Evolutionary conservation across 805 yeast genomes (phyloP), one percentile per base, ranked within the genome.

Genomic region (Starmera pachycereana): DNA sequence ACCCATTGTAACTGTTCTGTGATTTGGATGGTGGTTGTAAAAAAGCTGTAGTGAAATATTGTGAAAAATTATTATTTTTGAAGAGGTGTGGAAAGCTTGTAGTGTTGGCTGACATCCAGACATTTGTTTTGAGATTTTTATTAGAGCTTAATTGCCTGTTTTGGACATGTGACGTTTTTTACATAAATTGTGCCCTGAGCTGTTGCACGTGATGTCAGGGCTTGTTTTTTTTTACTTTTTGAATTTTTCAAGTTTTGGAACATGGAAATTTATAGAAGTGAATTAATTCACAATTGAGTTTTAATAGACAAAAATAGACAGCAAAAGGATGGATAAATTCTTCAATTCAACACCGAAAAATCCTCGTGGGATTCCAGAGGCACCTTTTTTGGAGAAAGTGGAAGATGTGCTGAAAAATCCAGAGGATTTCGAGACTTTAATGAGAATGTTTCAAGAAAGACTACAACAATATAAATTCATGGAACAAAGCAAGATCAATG

Each of bases 311-410:
- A 22, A 22, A 22, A 22, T 7, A 6, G 25, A 22, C 4, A 22
- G 25, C 25, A 22, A 22, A 16, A 4, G 18, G 4, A 31, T 32
- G 33, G 33, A 32, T 4, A 32, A 32, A 8, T 14, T 32, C 8
- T 32, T 32, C 18, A 16, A 13, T 4, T 14, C 33, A 8, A 14
- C 36, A n/a, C 44, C 45, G 12, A 51, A 53, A 45, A 92, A 92
- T 54, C 92, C 97, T 9, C 73, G 97, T 47, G 98, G 98, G 4
- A 92, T 92, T 42, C 98, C 98, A 7, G 83, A 85, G 55, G 98
- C 98, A 1, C 96, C 94, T 33, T 92, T 92, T 60, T 78, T 92
- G 39, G 94, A 83, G 46, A 76, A 77, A 41, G 92, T 89, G 9
- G 92, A 78, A 41, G 81, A 76, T 37, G 75, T 78, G 49, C 72